phyloP scores from a whole-genome alignment of 2,329 filamentous ascomycete species.

The Aspergillus cejpii region DNA sequence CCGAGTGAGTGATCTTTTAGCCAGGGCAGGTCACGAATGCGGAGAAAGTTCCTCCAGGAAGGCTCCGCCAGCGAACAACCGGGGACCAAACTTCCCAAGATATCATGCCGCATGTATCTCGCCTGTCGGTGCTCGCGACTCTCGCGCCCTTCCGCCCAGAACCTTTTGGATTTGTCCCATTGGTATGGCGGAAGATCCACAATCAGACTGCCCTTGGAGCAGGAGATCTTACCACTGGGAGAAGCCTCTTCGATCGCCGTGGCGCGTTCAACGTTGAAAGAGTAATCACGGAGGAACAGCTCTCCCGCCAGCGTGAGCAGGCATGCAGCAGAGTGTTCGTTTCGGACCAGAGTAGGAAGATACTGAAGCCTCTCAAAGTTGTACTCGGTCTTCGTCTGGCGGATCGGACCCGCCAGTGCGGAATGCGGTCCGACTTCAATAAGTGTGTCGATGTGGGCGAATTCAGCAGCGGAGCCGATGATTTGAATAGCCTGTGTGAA shows the following conservation, averaged over 20 bases:
- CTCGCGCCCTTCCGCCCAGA: conserved; percentile 21
- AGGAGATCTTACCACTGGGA: neutral
- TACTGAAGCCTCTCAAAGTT: neutral
- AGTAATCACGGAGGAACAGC: neutral
- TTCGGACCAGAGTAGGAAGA: neutral
- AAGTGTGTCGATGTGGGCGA: neutral
- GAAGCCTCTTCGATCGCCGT: conserved; percentile 4
- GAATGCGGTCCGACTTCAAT: conserved; percentile 15
- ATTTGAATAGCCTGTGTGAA: conserved; percentile 7
- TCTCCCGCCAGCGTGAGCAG: neutral
- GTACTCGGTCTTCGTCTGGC: neutral
- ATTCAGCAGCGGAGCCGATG: neutral
- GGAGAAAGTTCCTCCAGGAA: conserved; percentile 27
- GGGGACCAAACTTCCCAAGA: conserved; percentile 17
- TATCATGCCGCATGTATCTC: conserved; percentile 14
- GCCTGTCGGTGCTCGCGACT: conserved; percentile 15
- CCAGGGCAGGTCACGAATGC: conserved; percentile 23
- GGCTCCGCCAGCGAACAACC: conserved; percentile 7
- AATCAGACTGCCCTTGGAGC: conserved; percentile 5
- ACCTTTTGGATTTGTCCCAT: conserved; percentile 17
- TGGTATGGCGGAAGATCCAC: conserved; percentile 22
- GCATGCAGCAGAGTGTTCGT: neutral
- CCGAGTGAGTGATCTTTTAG: conserved; percentile 23
- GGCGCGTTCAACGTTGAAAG: conserved; percentile 3
- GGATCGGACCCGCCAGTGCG: conserved; percentile 8